Evolutionary conservation across 257 asterid species (phyloP).

Genomic region (Fraxinus excelsior): DNA sequence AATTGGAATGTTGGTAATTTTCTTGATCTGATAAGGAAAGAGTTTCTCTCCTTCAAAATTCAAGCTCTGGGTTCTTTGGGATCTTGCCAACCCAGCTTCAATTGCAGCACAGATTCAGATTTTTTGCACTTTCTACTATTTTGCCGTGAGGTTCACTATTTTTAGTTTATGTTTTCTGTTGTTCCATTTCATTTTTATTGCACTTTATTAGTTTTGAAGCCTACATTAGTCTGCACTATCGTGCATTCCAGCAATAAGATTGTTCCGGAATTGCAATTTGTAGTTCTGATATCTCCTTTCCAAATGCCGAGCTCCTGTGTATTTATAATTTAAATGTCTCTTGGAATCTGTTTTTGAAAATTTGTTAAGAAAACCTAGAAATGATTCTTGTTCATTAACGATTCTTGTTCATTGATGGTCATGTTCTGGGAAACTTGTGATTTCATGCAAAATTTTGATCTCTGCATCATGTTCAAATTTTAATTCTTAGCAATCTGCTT

Average conservation of each 20-base stretch:
- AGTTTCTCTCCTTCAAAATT: slow-evolving; percentile 13
- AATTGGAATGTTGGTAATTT: slow-evolving; percentile 14
- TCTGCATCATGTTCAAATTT: neutral
- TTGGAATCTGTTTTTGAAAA: neutral
- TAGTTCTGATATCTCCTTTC: slow-evolving; percentile 5
- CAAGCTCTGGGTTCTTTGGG: neutral
- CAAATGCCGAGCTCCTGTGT: slow-evolving; percentile 8
- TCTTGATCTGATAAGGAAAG: slow-evolving; percentile 24
- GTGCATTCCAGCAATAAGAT: slow-evolving; percentile 8
- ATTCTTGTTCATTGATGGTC: slow-evolving; percentile 7
- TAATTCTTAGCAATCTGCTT: neutral
- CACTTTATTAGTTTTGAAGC: neutral
- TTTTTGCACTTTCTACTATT: slow-evolving; percentile 19
- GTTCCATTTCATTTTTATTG: slow-evolving; percentile 14
- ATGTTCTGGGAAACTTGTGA: neutral
- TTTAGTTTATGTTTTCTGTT: neutral
- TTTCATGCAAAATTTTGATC: neutral
- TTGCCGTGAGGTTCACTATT: neutral
- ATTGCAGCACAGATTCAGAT: slow-evolving; percentile 15
- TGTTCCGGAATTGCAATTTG: slow-evolving; percentile 13
- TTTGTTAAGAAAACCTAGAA: slow-evolving; percentile 1
- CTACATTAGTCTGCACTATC: neutral
- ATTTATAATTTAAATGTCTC: neutral
- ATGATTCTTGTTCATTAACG: slow-evolving; percentile 16
- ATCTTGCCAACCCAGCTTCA: slow-evolving; percentile 19